Conservation (phyloP, 192 early-diverging fungal genomes). For the Backusella westeae region DNA sequence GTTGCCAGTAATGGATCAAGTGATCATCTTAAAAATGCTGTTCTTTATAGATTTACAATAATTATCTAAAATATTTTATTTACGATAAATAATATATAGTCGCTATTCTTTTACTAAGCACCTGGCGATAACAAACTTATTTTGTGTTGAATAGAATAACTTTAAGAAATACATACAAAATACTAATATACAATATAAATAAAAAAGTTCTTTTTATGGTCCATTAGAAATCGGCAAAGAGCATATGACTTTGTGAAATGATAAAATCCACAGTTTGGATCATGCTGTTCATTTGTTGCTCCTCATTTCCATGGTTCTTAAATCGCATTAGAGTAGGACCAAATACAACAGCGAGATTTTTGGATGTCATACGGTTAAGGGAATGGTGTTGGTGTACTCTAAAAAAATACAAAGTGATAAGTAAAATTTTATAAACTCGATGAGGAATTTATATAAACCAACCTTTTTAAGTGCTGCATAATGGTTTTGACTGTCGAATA, state of each 20-base stretch:
- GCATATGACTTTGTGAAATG: conserved; percentile 48
- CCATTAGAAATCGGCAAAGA: conserved; percentile 12
- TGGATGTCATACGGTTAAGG: conserved; percentile 86
- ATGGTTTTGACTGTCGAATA: conserved; percentile 60
- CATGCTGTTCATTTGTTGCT: conserved; percentile 69
- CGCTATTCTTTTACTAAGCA: neutral
- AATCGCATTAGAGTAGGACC: conserved; percentile 82
- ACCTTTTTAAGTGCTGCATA: conserved; percentile 62
- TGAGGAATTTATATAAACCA: neutral
- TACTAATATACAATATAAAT: neutral
- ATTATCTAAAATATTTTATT: neutral
- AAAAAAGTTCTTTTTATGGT: neutral
- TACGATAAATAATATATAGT: neutral
- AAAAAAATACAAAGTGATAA: neutral
- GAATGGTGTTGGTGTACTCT: conserved; percentile 8
- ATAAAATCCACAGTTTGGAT: conserved; percentile 69
- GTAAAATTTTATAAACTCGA: neutral
- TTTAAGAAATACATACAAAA: neutral
- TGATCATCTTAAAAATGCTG: neutral
- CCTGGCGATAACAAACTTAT: neutral
- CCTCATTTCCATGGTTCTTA: conserved; percentile 52
- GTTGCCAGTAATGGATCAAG: neutral
- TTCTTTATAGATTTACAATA: neutral
- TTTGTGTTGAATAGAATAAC: neutral
- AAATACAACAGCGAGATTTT: conserved; percentile 93